Evolutionary conservation across 305 asterid genomes (phyloP), one percentile per base, ranked within the genome.

Genomic region (Fraxinus xanthoxyloides): DNA sequence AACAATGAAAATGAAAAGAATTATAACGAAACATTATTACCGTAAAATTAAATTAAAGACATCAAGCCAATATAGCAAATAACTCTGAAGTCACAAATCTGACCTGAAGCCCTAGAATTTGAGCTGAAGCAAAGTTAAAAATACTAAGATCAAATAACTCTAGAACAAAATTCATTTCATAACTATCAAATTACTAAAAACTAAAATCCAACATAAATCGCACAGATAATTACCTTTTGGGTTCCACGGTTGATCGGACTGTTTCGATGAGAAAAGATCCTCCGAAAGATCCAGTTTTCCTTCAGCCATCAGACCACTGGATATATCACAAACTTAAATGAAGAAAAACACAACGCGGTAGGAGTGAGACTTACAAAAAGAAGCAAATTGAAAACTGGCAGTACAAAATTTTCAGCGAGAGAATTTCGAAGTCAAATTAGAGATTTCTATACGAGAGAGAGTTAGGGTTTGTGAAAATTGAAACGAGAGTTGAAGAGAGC

Each of bases 241-340:
- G 77, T 88, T 87, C 94, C 91, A 89, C 48, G 93, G 88, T 79
- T 92, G 97, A 90, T 93, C 97, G 80, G 94, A 83, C 78, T 83
- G 83, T 85, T 88, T 90, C 5, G 92, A 86, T 12, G 79, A 61
- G 80, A 88, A 82, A 87, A 91, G 94, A 90, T 90, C 90, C 82
- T 88, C 91, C 21, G 89, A 90, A 80, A 88, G 93, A 87, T 90
- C 92, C 26, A 88, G 90, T 87, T 92, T 92, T 82, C 87, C 86
- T 54, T 86, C 92, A 75, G 91, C 87, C 97, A 93, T 93, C 72
- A 76, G 35, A 85, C 34, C 61, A 78, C 85, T 79, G 81, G 85
- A 78, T 82, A 82, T 48, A 24, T 24, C 85, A 69, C 82, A 77
- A 77, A 82, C n/a, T 76, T 40, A 2, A 40, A 40, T 15, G 75